Evolutionary conservation across 192 early-diverging fungal genomes (phyloP), one percentile per base, ranked within the genome.

Genomic region (Chytriomyces confervae): DNA sequence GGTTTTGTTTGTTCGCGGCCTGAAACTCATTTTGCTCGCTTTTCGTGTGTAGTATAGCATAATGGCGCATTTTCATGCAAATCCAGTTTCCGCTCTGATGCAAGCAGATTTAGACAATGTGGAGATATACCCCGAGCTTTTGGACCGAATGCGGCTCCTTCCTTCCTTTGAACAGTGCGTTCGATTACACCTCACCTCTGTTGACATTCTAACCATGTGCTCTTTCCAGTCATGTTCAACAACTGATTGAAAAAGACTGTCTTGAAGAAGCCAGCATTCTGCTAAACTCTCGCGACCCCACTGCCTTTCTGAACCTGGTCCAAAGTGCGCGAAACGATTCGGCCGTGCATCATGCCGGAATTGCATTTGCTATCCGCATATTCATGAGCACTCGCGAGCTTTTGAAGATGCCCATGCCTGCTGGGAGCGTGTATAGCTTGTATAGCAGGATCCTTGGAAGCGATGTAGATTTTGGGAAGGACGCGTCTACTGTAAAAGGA

Each of bases 401-500:
- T 29, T 20, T 74, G 61, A 74, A 74, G 36, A 9, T 74, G 24
- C 24, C 61, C 72, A 74, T 62, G 13, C 44, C 7, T 7, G 47
- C 44, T 44, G 36, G 36, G 36, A 36, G 36, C 36, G 9, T 71
- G 29, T 71, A 60, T 53, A 51, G 57, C 50, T 16, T 71, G 50
- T 71, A 71, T 71, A 57, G 50, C 13, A n/a, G 69, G 7, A 44
- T 71, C 4, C 45, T 71, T n/a, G 27, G 69, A 16, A 71, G 69
- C 27, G 57, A 51, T 16, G 36, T 36, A 36, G 36, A 36, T 36
- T 36, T 36, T 36, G 36, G 36, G 36, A 36, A 36, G 36, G 36
- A 36, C 36, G 36, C 36, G 3, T 36, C 36, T 36, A 4, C 36
- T 36, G 36, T 36, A 36, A 36, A 36, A 36, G 9, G 13, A 9